Conservation (phyloP, 2,329 filamentous ascomycete species). For the Didymella keratinophila region DNA sequence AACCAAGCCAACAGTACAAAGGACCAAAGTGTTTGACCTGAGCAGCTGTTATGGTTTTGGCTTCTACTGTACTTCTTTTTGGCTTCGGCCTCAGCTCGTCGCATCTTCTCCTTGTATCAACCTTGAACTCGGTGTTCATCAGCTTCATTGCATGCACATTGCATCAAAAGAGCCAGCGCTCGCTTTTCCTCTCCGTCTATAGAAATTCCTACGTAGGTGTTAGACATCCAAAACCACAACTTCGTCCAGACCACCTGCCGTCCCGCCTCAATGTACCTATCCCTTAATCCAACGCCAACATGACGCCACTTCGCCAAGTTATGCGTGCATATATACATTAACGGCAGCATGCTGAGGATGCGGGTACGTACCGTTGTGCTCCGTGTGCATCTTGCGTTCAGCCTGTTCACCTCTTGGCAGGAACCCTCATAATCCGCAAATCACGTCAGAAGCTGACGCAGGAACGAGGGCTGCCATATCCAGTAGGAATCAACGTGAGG, state of each 20-base stretch:
- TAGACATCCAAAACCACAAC: conserved; percentile 9
- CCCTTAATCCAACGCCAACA: neutral
- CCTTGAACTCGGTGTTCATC: neutral
- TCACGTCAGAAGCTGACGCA: conserved; percentile 12
- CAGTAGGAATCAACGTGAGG: conserved; percentile 9
- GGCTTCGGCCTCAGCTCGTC: conserved; percentile 12
- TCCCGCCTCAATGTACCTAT: neutral
- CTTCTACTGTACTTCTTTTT: conserved; percentile 1
- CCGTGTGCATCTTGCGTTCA: conserved; percentile 1
- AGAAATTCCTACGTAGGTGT: conserved; percentile 21
- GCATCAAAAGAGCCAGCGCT: conserved; percentile 1
- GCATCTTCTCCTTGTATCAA: neutral
- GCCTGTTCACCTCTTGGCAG: conserved; percentile 15
- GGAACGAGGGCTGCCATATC: conserved; percentile 7
- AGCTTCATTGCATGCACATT: neutral
- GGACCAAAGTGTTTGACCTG: conserved; percentile 20
- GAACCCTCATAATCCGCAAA: conserved; percentile 11
- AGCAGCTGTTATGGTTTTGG: conserved; percentile 1
- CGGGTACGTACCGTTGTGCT: conserved; percentile 5
- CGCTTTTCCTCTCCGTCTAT: conserved; percentile 7
- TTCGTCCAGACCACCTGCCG: neutral
- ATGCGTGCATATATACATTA: neutral
- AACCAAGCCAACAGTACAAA: conserved; percentile 3
- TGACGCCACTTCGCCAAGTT: conserved; percentile 1
- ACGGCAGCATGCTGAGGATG: neutral